Conservation (phyloP, 2,329 filamentous ascomycete species). For the Apiospora saccharicola region DNA sequence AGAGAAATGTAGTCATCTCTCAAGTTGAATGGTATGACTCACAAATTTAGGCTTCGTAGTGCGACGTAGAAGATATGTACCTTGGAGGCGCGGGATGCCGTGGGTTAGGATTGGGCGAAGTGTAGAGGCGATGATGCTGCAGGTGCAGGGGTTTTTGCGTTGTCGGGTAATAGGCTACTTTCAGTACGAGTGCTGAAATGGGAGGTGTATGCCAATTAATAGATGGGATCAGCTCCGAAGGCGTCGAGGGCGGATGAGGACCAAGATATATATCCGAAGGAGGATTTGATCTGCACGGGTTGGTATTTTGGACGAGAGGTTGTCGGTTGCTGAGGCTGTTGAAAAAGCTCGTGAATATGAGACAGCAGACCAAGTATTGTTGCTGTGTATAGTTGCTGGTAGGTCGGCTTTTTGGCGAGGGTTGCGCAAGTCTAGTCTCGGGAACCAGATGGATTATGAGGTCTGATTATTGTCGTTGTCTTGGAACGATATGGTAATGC, state of each 20-base stretch:
- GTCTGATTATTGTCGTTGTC: slow-evolving; percentile 29
- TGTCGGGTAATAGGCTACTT: slow-evolving; percentile 39
- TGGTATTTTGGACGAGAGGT: slow-evolving; percentile 1
- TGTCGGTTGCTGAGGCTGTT: slow-evolving; percentile 23
- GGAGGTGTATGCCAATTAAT: slow-evolving; percentile 37
- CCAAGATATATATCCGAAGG: slow-evolving; percentile 40
- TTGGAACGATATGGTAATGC: slow-evolving; percentile 26
- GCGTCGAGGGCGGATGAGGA: slow-evolving; percentile 38
- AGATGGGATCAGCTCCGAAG: slow-evolving; percentile 45
- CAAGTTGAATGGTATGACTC: slow-evolving; percentile 43
- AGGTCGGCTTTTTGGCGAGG: slow-evolving; percentile 25
- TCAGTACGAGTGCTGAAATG: slow-evolving; percentile 30
- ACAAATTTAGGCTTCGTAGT: slow-evolving; percentile 40
- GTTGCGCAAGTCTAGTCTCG: slow-evolving; percentile 28
- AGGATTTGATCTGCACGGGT: slow-evolving; percentile 19
- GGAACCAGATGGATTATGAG: slow-evolving; percentile 26
- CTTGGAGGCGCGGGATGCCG: slow-evolving; percentile 28
- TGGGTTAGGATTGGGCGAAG: slow-evolving; percentile 41
- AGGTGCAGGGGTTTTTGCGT: slow-evolving; percentile 34
- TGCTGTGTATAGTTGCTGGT: not conserved
- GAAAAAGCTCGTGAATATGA: slow-evolving; percentile 25
- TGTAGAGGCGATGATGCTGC: slow-evolving; percentile 38
- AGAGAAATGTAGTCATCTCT: slow-evolving; percentile 27
- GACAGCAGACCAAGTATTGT: slow-evolving; percentile 27
- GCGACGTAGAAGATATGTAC: slow-evolving; percentile 35